phyloP scores from a whole-genome alignment of 768 basidiomycete genomes.

The Pisolithus microcarpus region DNA sequence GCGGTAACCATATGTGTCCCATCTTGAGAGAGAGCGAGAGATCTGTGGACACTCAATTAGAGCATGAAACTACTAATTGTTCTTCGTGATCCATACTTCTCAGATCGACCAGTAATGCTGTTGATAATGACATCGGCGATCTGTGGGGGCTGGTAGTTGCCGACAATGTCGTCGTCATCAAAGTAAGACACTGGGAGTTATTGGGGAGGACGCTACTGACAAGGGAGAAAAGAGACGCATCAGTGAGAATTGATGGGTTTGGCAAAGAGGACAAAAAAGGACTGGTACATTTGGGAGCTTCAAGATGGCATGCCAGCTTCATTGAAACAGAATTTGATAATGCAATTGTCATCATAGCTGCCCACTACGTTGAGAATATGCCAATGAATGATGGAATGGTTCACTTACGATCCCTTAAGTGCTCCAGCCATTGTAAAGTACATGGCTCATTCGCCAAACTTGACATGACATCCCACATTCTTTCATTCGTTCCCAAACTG shows the following conservation, averaged over 20 bases:
- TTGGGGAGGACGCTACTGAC: slow-evolving; percentile 23
- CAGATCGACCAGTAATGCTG: slow-evolving; percentile 14
- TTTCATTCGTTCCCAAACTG: slow-evolving; percentile 20
- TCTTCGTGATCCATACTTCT: slow-evolving; percentile 11
- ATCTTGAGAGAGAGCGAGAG: neutral
- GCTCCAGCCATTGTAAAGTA: slow-evolving; percentile 72
- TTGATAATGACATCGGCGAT: slow-evolving; percentile 18
- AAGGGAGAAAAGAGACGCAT: slow-evolving; percentile 16
- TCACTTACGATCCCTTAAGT: too few species aligned
- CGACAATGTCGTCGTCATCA: neutral
- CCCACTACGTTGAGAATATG: slow-evolving; percentile 3
- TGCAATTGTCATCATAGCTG: slow-evolving; percentile 52
- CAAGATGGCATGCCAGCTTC: slow-evolving; percentile 54
- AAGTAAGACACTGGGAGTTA: slow-evolving; percentile 12
- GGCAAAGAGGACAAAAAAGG: slow-evolving; percentile 12
- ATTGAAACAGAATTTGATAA: slow-evolving; percentile 67
- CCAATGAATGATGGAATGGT: slow-evolving; percentile 13
- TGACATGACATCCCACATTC: slow-evolving; percentile 64
- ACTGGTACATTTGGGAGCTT: slow-evolving; percentile 26
- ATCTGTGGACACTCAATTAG: neutral
- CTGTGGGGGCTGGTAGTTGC: slow-evolving; percentile 9
- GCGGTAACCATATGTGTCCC: too few species aligned
- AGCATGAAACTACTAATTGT: neutral
- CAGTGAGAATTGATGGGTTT: slow-evolving; percentile 6
- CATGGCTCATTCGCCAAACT: slow-evolving; percentile 63